phyloP scores from a whole-genome alignment of 805 yeast species.

The Blastobotrys americana region DNA sequence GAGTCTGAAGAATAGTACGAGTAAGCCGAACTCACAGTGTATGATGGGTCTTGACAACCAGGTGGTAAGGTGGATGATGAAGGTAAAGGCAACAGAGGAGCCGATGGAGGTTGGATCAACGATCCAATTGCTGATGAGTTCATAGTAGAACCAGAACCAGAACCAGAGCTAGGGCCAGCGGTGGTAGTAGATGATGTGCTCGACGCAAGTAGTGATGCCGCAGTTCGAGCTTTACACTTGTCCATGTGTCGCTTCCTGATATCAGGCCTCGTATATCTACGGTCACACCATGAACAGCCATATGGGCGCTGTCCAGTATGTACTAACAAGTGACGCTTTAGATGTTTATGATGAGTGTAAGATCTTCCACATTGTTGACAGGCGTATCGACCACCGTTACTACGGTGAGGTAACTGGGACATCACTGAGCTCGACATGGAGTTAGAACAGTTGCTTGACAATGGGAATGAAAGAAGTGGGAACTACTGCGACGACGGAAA shows the following conservation, averaged over 20 bases:
- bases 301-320: constrained; percentile 85
- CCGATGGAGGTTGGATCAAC: too few species aligned
- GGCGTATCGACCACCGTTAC: constrained; percentile 42
- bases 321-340: constrained; percentile 72
- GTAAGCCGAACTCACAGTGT: not conserved
- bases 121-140: too few species aligned
- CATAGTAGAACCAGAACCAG: too few species aligned
- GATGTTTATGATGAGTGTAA: constrained; percentile 52
- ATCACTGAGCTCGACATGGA: not conserved
- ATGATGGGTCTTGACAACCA: not conserved
- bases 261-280: constrained; percentile 64
- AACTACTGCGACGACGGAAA: too few species aligned
- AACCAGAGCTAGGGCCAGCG: not conserved
- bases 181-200: too few species aligned
- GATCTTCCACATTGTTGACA: constrained; percentile 24
- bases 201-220: not conserved
- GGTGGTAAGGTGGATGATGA: not conserved
- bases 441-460: not conserved
- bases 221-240: constrained; percentile 20
- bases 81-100: not conserved
- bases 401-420: constrained; percentile 9
- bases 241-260: constrained; percentile 62
- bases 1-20: not conserved
- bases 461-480: too few species aligned
- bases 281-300: constrained; percentile 64